Evolutionary conservation across 2,329 filamentous ascomycete species (phyloP), one percentile per base, ranked within the genome.

Genomic region (Phyllosticta citriasiana): DNA sequence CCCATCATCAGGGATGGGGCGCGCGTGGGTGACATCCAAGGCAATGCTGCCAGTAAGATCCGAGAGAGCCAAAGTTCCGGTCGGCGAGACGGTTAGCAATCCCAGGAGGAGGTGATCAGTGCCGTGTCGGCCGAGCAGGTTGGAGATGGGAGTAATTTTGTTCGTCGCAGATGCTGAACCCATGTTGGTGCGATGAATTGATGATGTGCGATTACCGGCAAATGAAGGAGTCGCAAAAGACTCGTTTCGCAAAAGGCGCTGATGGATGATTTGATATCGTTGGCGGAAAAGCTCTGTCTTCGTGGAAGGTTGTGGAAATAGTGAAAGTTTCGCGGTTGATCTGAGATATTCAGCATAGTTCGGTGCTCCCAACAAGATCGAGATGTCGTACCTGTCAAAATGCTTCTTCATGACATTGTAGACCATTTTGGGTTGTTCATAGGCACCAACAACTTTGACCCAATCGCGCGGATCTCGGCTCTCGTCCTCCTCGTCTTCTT

Each of bases 191-290:
- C 82, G 80, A 64, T 80, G 80, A 1, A 86, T 74, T 1, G 81
- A 78, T 24, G 72, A 67, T 1, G 79, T 77, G n/a, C 71, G 71
- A 16, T 76, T 80, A 1, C 82, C 81, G 7, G 87, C 84, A 60
- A 96, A 85, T 22, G 88, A 81, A 1, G 91, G 91, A 22, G 85
- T 85, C 72, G 97, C 92, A 68, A 99, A 99, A 22, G 89, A 87
- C 73, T 97, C 91, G 71, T 97, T 97, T 56, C 94, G 87, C 51
- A 97, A 82, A 19, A 97, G 83, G 19, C 94, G 87, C 73, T 97
- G 93, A 72, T 97, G 89, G 57, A 97, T 88, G 60, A 97, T 83
- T 68, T 96, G 88, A 73, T 95, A 97, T 64, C 92, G 84, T 72
- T 97, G 92, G 65, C 91, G 85, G 75, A 97, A 97, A 53, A 94